Evolutionary conservation across 2,329 filamentous ascomycete genomes (phyloP).

Genomic region (Cucurbitaria berberidis): DNA sequence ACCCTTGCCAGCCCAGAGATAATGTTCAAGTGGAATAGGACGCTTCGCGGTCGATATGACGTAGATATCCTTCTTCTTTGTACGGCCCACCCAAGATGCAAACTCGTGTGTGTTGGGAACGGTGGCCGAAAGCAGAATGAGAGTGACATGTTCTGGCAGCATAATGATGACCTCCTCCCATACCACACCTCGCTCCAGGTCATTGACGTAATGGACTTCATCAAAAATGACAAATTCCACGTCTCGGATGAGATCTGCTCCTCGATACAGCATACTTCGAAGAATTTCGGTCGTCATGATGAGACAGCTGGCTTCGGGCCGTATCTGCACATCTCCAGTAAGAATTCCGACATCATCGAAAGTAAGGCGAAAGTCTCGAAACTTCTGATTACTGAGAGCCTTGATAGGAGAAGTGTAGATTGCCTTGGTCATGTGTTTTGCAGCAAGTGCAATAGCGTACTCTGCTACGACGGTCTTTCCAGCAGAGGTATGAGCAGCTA

Average conservation of each 20-base stretch:
- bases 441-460: slow-evolving; percentile 93
- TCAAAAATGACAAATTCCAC: slow-evolving; percentile 99
- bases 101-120: slow-evolving; percentile 98
- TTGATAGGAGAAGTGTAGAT: slow-evolving; percentile 99
- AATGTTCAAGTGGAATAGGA: slow-evolving; percentile 93
- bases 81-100: slow-evolving; percentile 96
- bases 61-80: slow-evolving; percentile 98
- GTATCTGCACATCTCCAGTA: slow-evolving; percentile 97
- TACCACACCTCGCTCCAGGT: slow-evolving; percentile 91
- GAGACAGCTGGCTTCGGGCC: slow-evolving; percentile 93
- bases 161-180: slow-evolving; percentile 99
- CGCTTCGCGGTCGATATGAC: slow-evolving; percentile 97
- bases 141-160: slow-evolving; percentile 94
- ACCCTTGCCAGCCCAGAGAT: slow-evolving; percentile 90
- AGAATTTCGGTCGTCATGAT: slow-evolving; percentile 99
- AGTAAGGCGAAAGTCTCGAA: slow-evolving; percentile 85
- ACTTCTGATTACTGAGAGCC: slow-evolving; percentile 97
- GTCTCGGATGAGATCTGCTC: slow-evolving; percentile 92
- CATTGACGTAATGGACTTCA: slow-evolving; percentile 98
- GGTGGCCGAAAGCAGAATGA: slow-evolving; percentile 93
- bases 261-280: slow-evolving; percentile 96
- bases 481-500: slow-evolving; percentile 95
- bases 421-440: slow-evolving; percentile 99
- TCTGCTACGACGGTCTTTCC: slow-evolving; percentile 98
- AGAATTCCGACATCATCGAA: slow-evolving; percentile 98